Percentiles rank a stretch among this genome's conserved stretches.
These are phyloP conservation scores for Gossypium raimondii DNA, from an alignment of 345 rosid species.

Conservation along the genomic window DNA sequence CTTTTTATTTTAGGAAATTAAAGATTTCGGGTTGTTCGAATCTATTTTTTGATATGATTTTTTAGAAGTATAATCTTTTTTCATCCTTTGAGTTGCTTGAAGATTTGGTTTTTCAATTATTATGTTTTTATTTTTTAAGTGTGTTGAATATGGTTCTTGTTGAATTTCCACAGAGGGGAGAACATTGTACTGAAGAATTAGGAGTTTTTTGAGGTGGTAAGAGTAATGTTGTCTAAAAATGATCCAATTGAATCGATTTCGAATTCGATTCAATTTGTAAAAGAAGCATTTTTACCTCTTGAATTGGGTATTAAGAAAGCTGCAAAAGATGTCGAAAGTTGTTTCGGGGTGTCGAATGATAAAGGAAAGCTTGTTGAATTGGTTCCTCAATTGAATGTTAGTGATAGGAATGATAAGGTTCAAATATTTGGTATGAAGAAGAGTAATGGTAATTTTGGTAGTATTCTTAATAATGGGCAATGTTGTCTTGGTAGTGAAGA, in stretches of 20 bases:
- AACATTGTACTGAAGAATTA: background rate
- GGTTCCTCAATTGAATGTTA: conserved; percentile 21
- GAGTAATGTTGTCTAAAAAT: conserved; percentile 54
- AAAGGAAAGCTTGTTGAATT: conserved; percentile 25
- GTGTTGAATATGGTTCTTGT: background rate
- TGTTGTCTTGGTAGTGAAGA: conserved; percentile 33
- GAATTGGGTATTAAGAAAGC: conserved; percentile 58
- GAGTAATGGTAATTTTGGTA: conserved; percentile 16
- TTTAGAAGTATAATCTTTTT: conserved; percentile 56
- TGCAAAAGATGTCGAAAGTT: conserved; percentile 51
- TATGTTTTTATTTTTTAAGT: background rate
- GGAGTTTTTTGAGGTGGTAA: background rate
- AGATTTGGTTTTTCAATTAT: conserved; percentile 21
- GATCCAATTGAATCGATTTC: conserved; percentile 55
- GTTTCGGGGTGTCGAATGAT: conserved; percentile 38
- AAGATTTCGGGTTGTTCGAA: conserved; percentile 33
- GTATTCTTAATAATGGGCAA: conserved; percentile 17
- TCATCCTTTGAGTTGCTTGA: conserved; percentile 35
- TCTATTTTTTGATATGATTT: conserved; percentile 51
- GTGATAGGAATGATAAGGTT: conserved; percentile 22
- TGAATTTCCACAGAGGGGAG: background rate
- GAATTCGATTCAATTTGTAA: conserved; percentile 56
- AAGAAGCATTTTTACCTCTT: conserved; percentile 45
- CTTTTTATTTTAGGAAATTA: background rate
- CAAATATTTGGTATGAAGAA: conserved; percentile 28